phyloP scores from a whole-genome alignment of 2,329 filamentous ascomycete species.

The Teratosphaeria destructans region DNA sequence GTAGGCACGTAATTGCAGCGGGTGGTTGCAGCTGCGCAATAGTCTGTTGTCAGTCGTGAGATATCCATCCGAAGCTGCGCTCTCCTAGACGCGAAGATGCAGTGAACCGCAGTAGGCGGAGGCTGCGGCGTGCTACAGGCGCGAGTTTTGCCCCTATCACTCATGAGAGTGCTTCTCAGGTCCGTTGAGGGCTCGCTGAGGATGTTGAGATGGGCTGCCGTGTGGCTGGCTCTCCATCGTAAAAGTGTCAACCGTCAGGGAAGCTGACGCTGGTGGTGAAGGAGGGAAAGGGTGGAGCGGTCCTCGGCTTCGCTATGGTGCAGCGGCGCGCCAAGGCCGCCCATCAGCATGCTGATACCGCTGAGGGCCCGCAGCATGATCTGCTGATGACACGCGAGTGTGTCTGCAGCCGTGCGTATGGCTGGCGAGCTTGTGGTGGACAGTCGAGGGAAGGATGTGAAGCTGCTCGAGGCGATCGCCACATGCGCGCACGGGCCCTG shows the following conservation, averaged over 20 bases:
- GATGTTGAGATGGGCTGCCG: not conserved
- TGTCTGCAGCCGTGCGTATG: not conserved
- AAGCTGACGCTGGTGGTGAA: not conserved
- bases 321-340: not conserved
- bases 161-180: not conserved
- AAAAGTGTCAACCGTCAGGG: not conserved
- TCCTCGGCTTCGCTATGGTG: not conserved
- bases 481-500: not conserved
- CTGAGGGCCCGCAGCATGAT: not conserved
- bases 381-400: not conserved
- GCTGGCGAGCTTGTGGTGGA: not conserved
- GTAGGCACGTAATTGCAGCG: not conserved
- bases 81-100: not conserved
- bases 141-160: not conserved
- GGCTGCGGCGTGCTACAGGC: not conserved
- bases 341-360: not conserved
- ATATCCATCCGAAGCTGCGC: not conserved
- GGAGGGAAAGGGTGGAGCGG: not conserved
- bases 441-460: not conserved
- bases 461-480: not conserved
- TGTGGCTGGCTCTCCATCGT: not conserved
- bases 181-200: not conserved
- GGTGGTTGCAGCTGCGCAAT: not conserved
- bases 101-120: not conserved
- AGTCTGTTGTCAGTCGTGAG: not conserved